Percentiles rank a stretch among this genome's conserved stretches.
Conservation (phyloP, 176 grass and related monocot species). For the Olyra latifolia region DNA sequence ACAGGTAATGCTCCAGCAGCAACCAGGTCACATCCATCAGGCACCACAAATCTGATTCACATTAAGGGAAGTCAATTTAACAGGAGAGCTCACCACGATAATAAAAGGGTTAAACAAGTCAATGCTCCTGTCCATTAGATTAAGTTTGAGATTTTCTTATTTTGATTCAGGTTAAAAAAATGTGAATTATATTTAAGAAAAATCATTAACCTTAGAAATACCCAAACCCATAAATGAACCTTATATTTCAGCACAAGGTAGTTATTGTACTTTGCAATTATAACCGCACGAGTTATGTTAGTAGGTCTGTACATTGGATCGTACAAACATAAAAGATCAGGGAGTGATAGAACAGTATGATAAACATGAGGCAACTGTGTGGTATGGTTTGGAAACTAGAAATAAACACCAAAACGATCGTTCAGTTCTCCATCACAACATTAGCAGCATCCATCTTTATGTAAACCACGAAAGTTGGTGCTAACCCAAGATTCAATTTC, state of each 20-base stretch:
- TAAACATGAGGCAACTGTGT: not conserved
- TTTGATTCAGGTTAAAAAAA: not conserved
- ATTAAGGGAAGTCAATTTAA: slow-evolving; percentile 13
- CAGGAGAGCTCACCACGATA: not conserved
- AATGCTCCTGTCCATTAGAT: not conserved
- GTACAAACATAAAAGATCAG: not conserved
- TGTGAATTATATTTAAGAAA: not conserved
- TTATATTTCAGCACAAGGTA: not conserved
- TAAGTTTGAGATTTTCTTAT: not conserved
- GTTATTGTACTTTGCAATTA: not conserved
- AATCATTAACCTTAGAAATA: not conserved
- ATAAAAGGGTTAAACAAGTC: not conserved
- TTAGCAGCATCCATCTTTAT: not conserved
- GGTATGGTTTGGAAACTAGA: not conserved
- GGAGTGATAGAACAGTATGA: not conserved
- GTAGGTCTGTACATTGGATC: not conserved
- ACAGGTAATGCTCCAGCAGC: slow-evolving; percentile 86
- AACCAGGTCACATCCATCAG: slow-evolving; percentile 86
- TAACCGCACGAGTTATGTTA: not conserved
- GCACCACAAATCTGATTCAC: slow-evolving; percentile 64
- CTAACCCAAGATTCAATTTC: not conserved
- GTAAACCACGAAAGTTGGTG: not conserved
- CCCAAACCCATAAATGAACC: not conserved
- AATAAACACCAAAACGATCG: not conserved
- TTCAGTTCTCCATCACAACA: not conserved